Evolutionary conservation across 495 filamentous ascomycete species (phyloP).

Genomic region (Penicillium ochrochloron): DNA sequence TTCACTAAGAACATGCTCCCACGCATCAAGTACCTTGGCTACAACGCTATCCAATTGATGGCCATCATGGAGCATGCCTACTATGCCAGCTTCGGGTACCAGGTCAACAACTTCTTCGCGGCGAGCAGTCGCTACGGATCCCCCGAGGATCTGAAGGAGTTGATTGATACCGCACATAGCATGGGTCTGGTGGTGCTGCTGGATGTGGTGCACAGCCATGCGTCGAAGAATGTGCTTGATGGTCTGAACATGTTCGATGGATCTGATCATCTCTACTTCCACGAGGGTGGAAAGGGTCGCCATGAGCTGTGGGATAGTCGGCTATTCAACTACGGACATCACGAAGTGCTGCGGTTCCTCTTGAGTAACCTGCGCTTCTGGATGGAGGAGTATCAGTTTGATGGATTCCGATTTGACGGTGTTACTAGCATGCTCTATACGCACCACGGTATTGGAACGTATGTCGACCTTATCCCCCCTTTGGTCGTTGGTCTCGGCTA

Average conservation of each 20-base stretch:
- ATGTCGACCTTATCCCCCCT: constrained; percentile 45
- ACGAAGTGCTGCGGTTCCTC: constrained; percentile 93
- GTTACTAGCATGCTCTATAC: constrained; percentile 97
- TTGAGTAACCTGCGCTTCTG: constrained; percentile 96
- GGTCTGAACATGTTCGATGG: constrained; percentile 95
- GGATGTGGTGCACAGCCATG: constrained; percentile 97
- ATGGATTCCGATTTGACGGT: constrained; percentile 97
- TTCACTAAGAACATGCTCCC: constrained; percentile 92
- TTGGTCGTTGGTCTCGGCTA: background rate
- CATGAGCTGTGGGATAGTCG: constrained; percentile 96
- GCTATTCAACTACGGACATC: constrained; percentile 93
- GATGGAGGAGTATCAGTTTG: constrained; percentile 98
- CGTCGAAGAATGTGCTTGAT: constrained; percentile 94
- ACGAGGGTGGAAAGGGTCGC: constrained; percentile 77
- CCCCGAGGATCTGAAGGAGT: constrained; percentile 94
- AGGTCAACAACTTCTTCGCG: constrained; percentile 98
- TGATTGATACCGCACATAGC: constrained; percentile 92
- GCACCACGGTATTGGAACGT: constrained; percentile 98
- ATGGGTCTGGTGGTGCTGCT: constrained; percentile 90
- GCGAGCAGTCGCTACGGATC: constrained; percentile 94
- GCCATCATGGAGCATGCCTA: constrained; percentile 99
- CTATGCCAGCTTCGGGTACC: constrained; percentile 98
- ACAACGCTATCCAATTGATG: constrained; percentile 99
- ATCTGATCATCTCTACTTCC: constrained; percentile 94
- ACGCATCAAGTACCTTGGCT: constrained; percentile 86